These are phyloP conservation scores for Sicyos baderoa DNA, from an alignment of 306 rosid species.

Conservation along the genomic window DNA sequence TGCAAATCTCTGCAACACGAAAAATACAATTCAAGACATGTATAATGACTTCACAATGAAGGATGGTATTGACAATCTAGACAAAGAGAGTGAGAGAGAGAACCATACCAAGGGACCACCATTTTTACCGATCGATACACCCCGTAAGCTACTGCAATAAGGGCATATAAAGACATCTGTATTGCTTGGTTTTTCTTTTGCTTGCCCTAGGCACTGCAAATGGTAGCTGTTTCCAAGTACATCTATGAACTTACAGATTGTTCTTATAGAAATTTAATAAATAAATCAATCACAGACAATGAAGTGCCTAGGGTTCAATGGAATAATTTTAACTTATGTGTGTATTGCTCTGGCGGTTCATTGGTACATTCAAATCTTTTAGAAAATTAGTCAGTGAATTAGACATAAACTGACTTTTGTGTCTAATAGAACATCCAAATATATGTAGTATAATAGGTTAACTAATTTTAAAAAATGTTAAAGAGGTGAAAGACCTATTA, in stretches of 20 bases:
- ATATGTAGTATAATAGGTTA: no score
- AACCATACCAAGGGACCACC: slow-evolving; percentile 51
- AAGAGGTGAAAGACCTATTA: no score
- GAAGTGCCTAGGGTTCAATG: no score
- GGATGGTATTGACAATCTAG: slow-evolving; percentile 12
- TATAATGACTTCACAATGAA: not conserved
- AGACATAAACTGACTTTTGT: no score
- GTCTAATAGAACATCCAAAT: no score
- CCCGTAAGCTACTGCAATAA: slow-evolving; percentile 45
- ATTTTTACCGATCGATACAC: slow-evolving; percentile 32
- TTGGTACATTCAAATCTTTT: no score
- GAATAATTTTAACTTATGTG: no score
- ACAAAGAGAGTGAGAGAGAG: slow-evolving; percentile 11
- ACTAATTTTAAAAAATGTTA: no score
- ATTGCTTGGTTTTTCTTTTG: slow-evolving; percentile 20
- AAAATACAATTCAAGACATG: slow-evolving; percentile 17
- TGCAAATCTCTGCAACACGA: slow-evolving; percentile 45
- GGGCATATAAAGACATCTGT: slow-evolving; percentile 37
- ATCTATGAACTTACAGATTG: slow-evolving; percentile 2
- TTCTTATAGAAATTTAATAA: not conserved
- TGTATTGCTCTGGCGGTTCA: no score
- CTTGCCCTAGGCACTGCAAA: slow-evolving; percentile 49
- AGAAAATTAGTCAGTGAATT: no score
- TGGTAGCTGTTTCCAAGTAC: slow-evolving; percentile 67
- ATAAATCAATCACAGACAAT: not conserved